These are phyloP conservation scores for Coemansia sp. DNA, from an alignment of 192 early-diverging fungal genomes.

Conservation along the genomic window DNA sequence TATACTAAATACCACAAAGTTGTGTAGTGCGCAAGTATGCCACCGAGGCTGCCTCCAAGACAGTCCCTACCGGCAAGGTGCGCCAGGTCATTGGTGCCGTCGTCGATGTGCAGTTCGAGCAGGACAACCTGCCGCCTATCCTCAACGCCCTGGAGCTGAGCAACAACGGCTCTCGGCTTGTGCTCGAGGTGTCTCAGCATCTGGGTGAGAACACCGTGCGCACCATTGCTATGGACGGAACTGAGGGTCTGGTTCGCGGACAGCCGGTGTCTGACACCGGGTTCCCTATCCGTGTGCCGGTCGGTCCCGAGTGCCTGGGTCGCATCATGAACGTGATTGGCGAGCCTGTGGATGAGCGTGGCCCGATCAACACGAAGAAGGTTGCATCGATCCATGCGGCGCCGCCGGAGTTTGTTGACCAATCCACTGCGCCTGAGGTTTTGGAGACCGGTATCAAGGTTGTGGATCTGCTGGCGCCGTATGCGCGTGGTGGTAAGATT, in stretches of 20 bases:
- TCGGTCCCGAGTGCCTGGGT: constrained; percentile 91
- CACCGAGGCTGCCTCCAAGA: constrained; percentile 56
- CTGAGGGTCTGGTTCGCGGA: constrained; percentile 95
- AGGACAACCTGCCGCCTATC: constrained; percentile 87
- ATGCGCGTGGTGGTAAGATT: constrained; percentile 97
- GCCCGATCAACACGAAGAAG: constrained; percentile 92
- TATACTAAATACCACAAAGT: not conserved
- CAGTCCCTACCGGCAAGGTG: constrained; percentile 73
- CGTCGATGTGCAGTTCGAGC: constrained; percentile 95
- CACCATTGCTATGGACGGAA: constrained; percentile 99
- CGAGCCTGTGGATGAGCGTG: constrained; percentile 97
- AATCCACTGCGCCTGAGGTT: constrained; percentile 91
- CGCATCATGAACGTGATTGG: constrained; percentile 99
- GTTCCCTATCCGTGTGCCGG: constrained; percentile 87
- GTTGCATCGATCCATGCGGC: constrained; percentile 84
- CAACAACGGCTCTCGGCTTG: constrained; percentile 77
- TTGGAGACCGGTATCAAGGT: constrained; percentile 99
- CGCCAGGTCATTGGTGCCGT: constrained; percentile 97
- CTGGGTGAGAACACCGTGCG: constrained; percentile 98
- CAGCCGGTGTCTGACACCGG: constrained; percentile 94
- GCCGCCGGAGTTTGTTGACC: constrained; percentile 93
- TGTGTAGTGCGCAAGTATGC: constrained; percentile 61
- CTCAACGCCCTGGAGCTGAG: constrained; percentile 96
- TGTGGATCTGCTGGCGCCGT: constrained; percentile 96
- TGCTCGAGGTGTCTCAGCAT: constrained; percentile 95